Percentiles rank a stretch among this genome's conserved stretches.
These are phyloP conservation scores for Tirmania nivea DNA, from an alignment of 495 filamentous ascomycete genomes.

Conservation along the genomic window DNA sequence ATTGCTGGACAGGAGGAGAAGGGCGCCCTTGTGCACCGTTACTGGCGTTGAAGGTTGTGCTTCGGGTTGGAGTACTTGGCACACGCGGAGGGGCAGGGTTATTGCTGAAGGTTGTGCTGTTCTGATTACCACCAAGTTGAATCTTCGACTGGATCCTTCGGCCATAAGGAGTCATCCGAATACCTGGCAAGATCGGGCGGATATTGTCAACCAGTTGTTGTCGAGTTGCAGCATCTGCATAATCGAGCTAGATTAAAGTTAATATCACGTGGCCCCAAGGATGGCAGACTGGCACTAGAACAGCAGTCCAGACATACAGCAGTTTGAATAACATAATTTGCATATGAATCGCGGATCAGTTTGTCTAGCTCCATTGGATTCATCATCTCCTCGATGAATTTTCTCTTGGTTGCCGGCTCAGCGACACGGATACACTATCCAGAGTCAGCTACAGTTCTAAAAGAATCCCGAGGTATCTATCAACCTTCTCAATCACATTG, in stretches of 20 bases:
- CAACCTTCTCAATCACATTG: slow-evolving; percentile 79
- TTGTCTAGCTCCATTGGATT: slow-evolving; percentile 53
- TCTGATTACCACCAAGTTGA: slow-evolving; percentile 3
- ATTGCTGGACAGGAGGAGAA: neutral
- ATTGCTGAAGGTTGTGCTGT: neutral
- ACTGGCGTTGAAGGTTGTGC: neutral
- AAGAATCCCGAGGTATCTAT: neutral
- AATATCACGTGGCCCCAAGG: slow-evolving; percentile 2
- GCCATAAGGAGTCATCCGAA: slow-evolving; percentile 77
- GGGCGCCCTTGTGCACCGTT: neutral
- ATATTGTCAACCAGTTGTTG: slow-evolving; percentile 55
- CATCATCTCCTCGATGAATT: slow-evolving; percentile 61
- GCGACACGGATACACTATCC: slow-evolving; percentile 62
- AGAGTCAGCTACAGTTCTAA: neutral
- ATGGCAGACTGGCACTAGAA: neutral
- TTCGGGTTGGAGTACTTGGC: neutral
- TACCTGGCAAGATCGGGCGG: slow-evolving; percentile 56
- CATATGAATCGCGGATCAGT: slow-evolving; percentile 72
- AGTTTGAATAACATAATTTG: slow-evolving; percentile 95
- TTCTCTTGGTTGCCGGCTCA: slow-evolving; percentile 41
- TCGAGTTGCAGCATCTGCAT: slow-evolving; percentile 49
- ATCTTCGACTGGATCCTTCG: slow-evolving; percentile 83
- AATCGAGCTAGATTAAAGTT: slow-evolving; percentile 35
- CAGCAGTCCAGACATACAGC: slow-evolving; percentile 25
- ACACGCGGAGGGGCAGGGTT: neutral